Evolutionary conservation across 2,329 filamentous ascomycete genomes (phyloP).

Genomic region (Stagonosporopsis chrysanthemi): DNA sequence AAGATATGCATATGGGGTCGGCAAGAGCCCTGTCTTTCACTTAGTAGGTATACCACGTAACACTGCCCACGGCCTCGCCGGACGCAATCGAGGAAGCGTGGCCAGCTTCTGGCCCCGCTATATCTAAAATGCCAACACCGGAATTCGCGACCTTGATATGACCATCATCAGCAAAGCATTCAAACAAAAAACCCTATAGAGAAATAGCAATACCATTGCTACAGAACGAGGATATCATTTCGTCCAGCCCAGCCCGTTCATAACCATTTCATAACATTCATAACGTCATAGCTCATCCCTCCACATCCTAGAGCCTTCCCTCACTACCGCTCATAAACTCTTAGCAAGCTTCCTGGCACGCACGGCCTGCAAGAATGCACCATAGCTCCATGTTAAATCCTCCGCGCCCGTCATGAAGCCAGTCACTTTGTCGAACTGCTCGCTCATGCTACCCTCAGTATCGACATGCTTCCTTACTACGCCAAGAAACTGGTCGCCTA

Average conservation of each 20-base stretch:
- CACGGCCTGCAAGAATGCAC: constrained; percentile 51
- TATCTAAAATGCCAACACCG: no score
- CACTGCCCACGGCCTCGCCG: not conserved
- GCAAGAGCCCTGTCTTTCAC: not conserved
- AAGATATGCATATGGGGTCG: not conserved
- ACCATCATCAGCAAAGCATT: not conserved
- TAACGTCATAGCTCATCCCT: constrained; percentile 11
- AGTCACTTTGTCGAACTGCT: constrained; percentile 53
- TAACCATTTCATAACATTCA: constrained; percentile 1
- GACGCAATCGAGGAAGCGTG: no score
- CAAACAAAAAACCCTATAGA: not conserved
- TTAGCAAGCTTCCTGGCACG: constrained; percentile 40
- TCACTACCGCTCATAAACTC: not conserved
- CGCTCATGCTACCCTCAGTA: constrained; percentile 51
- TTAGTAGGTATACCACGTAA: not conserved
- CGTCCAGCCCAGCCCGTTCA: not conserved
- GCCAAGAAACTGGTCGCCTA: constrained; percentile 53
- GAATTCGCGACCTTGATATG: not conserved
- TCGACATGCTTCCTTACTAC: constrained; percentile 52
- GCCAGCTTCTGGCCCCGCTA: no score
- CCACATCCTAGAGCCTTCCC: not conserved
- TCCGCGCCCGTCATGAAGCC: constrained; percentile 52
- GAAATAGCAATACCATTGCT: not conserved
- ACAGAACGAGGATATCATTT: constrained; percentile 6
- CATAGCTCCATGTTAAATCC: constrained; percentile 58